These are phyloP conservation scores for Nigrospora osmanthi DNA, from an alignment of 2,329 filamentous ascomycete genomes.

Conservation along the genomic window DNA sequence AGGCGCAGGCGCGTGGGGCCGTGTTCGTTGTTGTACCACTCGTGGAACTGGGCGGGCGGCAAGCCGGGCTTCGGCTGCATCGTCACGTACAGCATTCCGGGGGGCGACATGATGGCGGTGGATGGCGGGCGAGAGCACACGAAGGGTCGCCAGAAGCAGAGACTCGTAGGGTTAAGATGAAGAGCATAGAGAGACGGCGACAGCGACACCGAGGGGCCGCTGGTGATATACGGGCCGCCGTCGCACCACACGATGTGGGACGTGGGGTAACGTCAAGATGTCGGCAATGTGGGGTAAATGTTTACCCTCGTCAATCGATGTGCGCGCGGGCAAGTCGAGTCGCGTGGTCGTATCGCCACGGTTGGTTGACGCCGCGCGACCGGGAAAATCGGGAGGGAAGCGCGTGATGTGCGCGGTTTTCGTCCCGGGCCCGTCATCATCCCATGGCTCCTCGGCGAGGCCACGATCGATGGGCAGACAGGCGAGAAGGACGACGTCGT, in stretches of 20 bases:
- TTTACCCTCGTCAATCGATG: not conserved
- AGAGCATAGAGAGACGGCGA: not conserved
- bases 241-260: not conserved
- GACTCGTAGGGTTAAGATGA: not conserved
- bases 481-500: too few relatives aligned
- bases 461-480: too few relatives aligned
- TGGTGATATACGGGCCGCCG: not conserved
- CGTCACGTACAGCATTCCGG: conserved; percentile 75
- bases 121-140: not conserved
- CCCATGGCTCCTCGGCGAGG: too few relatives aligned
- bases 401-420: too few relatives aligned
- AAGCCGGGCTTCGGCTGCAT: conserved; percentile 70
- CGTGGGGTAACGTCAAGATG: not conserved
- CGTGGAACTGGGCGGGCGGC: conserved; percentile 66
- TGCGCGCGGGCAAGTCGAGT: too few relatives aligned
- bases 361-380: too few relatives aligned
- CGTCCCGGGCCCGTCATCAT: too few relatives aligned
- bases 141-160: not conserved
- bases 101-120: conserved; percentile 30
- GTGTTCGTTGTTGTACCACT: conserved; percentile 94
- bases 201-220: not conserved
- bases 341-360: too few relatives aligned
- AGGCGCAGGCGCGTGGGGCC: conserved; percentile 73
- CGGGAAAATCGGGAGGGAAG: too few relatives aligned
- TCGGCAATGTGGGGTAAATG: not conserved